Evolutionary conservation across 2,329 filamentous ascomycete species (phyloP).

Genomic region (Zymoseptoria tritici): DNA sequence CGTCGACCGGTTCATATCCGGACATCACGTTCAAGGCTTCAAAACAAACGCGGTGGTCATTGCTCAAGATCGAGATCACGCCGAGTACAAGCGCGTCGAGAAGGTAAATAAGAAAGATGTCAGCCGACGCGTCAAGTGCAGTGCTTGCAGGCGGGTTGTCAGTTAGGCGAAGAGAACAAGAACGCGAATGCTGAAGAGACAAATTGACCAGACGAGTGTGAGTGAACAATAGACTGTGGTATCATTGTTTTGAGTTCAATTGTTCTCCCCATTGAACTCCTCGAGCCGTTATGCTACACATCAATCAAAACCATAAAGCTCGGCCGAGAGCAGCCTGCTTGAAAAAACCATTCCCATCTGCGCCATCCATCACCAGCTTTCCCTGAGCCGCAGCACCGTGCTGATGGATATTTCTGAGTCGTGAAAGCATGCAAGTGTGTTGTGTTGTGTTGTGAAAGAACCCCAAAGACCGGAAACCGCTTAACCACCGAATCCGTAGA

Average conservation of each 20-base stretch:
- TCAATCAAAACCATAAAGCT: slow-evolving; percentile 18
- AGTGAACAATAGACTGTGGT: slow-evolving; percentile 10
- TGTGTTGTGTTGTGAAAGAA: slow-evolving; percentile 4
- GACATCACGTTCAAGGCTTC: not conserved
- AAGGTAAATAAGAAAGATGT: slow-evolving; percentile 12
- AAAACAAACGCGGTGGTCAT: slow-evolving; percentile 18
- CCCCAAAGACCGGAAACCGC: slow-evolving; percentile 18
- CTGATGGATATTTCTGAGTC: slow-evolving; percentile 30
- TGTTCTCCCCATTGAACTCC: slow-evolving; percentile 22
- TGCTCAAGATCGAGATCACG: slow-evolving; percentile 2
- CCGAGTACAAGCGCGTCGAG: slow-evolving; percentile 2
- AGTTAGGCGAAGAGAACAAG: not conserved
- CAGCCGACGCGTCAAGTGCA: not conserved
- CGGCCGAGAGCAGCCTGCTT: slow-evolving; percentile 21
- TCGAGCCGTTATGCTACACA: slow-evolving; percentile 29
- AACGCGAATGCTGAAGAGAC: not conserved
- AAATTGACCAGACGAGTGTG: slow-evolving; percentile 3
- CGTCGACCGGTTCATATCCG: not conserved
- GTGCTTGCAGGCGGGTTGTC: not conserved
- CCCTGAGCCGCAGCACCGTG: slow-evolving; percentile 25
- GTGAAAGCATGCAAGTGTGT: slow-evolving; percentile 29
- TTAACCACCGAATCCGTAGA: slow-evolving; percentile 63
- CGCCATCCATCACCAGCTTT: slow-evolving; percentile 29
- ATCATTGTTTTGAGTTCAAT: slow-evolving; percentile 24
- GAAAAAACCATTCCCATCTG: slow-evolving; percentile 22